Conservation (phyloP, 306 rosid species). For the Glycine latifolia region DNA sequence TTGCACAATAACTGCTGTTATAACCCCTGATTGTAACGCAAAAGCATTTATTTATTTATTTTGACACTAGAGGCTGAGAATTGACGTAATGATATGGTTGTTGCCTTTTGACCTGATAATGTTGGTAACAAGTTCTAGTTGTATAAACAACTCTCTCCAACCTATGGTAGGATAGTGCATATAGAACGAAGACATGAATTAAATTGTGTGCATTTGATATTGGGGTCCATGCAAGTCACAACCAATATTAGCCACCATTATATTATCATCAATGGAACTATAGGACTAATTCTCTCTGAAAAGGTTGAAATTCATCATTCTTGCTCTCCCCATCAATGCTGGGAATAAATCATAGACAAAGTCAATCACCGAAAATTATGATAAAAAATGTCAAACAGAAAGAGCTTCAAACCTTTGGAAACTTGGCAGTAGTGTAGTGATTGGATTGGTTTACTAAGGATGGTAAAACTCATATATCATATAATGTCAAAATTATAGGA, state of each 20-base stretch:
- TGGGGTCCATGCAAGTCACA: not conserved
- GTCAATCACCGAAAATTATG: not conserved
- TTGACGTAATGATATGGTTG: not conserved
- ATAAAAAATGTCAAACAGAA: not conserved
- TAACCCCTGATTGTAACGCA: not conserved
- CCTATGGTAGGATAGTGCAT: not conserved
- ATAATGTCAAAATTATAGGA: not conserved
- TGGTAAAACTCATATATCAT: not conserved
- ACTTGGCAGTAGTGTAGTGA: not conserved
- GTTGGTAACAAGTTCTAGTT: not conserved
- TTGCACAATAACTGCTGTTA: not conserved
- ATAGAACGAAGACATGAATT: not conserved
- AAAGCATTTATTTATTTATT: not conserved
- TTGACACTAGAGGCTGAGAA: not conserved
- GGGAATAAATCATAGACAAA: not conserved
- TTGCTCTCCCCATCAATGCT: not conserved
- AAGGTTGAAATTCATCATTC: not conserved
- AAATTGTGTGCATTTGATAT: not conserved
- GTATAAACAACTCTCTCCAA: not conserved
- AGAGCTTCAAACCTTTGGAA: not conserved
- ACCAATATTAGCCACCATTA: not conserved
- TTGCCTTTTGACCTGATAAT: not conserved
- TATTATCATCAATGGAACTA: not conserved
- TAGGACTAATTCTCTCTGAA: not conserved
- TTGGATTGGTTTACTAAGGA: not conserved